A percentile compares a stretch with the other conserved stretches of the same genome.
Evolutionary conservation across 73 alveolate species (phyloP).

Genomic region (Stentor roeselii): DNA sequence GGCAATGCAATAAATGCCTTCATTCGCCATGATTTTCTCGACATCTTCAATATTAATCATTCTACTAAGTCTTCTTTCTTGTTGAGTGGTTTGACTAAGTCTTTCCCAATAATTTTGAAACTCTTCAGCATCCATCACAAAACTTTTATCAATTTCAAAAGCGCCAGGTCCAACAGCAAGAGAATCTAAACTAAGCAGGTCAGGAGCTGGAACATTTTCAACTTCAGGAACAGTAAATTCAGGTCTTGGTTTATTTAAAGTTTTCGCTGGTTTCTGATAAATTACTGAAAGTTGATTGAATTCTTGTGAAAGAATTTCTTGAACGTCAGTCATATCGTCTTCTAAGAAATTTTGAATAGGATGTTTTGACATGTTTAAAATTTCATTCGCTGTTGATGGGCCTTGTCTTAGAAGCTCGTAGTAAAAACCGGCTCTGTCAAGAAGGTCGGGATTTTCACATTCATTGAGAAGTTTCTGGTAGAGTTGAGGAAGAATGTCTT

Average conservation of each 20-base stretch:
- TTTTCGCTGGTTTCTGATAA: slow-evolving; percentile 45
- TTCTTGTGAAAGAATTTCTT: slow-evolving; percentile 37
- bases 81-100: background rate
- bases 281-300: slow-evolving; percentile 54
- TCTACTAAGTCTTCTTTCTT: background rate
- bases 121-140: background rate
- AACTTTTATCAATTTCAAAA: background rate
- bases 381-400: slow-evolving; percentile 41
- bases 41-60: background rate
- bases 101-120: background rate
- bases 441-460: slow-evolving; percentile 53
- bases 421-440: slow-evolving; percentile 58
- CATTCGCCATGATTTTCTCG: background rate
- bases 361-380: slow-evolving; percentile 26
- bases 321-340: background rate
- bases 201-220: background rate
- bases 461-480: slow-evolving; percentile 48
- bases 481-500: slow-evolving; percentile 44
- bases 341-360: background rate
- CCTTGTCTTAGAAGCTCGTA: slow-evolving; percentile 59
- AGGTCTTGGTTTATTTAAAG: background rate
- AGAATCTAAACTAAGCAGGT: background rate
- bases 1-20: background rate
- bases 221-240: background rate
- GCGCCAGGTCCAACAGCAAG: background rate